Evolutionary conservation across 495 filamentous ascomycete species (phyloP).

Genomic region (Aspergillus funiculosus): DNA sequence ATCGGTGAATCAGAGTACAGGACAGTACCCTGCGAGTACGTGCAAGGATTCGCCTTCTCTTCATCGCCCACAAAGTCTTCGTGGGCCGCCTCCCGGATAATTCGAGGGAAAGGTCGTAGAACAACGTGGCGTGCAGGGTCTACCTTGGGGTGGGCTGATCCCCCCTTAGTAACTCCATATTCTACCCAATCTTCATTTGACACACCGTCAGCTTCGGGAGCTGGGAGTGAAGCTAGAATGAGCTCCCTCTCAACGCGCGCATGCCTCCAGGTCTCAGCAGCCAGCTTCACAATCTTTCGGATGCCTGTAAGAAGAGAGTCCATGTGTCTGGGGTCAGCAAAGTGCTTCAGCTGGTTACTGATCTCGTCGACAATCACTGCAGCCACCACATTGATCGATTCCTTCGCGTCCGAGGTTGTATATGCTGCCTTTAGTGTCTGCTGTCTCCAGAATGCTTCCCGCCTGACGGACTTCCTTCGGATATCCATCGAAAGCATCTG

Average conservation of each 20-base stretch:
- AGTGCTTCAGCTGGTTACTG: constrained; percentile 51
- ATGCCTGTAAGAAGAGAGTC: constrained; percentile 49
- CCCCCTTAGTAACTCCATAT: constrained; percentile 29
- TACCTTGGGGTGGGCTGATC: constrained; percentile 14
- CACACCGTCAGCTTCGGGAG: constrained; percentile 36
- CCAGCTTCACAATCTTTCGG: constrained; percentile 55
- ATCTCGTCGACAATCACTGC: constrained; percentile 58
- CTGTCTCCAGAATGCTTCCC: constrained; percentile 60
- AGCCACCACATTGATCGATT: constrained; percentile 55
- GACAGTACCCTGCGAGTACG: constrained; percentile 48
- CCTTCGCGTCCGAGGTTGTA: constrained; percentile 56
- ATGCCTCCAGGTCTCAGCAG: constrained; percentile 60
- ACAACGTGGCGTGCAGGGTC: constrained; percentile 40
- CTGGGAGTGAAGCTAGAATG: constrained; percentile 50
- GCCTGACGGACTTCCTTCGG: constrained; percentile 54
- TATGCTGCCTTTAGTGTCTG: constrained; percentile 60
- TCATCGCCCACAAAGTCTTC: constrained; percentile 44
- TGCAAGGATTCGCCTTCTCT: constrained; percentile 36
- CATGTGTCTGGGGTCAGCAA: constrained; percentile 49
- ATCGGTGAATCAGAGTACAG: constrained; percentile 52
- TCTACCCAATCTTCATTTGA: constrained; percentile 45
- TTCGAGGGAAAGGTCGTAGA: constrained; percentile 51
- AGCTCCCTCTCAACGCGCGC: constrained; percentile 58
- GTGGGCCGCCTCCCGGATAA: constrained; percentile 51
- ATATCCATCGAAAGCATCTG: constrained; percentile 57